A percentile compares a stretch with the other conserved stretches of the same genome.
Evolutionary conservation across 805 yeast genomes (phyloP).

Genomic region (Sugiyamaella marilandica): DNA sequence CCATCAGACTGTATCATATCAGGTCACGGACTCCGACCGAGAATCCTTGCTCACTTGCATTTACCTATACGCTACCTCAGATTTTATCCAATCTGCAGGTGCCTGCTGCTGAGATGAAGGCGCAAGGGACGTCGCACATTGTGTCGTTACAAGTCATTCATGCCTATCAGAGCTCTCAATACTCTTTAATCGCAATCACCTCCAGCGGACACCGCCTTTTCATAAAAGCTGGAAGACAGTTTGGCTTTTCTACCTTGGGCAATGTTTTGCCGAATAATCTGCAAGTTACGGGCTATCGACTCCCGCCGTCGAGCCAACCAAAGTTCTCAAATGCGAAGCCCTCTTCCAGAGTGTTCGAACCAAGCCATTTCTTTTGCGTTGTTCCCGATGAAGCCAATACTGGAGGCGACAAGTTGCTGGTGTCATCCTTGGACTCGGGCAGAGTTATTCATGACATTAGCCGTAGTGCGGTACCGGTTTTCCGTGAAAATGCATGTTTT

Average conservation of each 20-base stretch:
- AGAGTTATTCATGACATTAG: conserved; percentile 52
- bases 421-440: conserved; percentile 82
- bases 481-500: conserved; percentile 78
- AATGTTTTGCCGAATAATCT: conserved; percentile 31
- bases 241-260: conserved; percentile 1
- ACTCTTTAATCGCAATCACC: conserved; percentile 12
- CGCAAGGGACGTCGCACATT: conserved; percentile 12
- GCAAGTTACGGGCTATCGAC: conserved; percentile 39
- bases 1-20: conserved; percentile 72
- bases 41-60: conserved; percentile 27
- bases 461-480: conserved; percentile 28
- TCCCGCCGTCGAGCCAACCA: conserved; percentile 37
- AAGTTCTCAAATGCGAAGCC: conserved; percentile 43
- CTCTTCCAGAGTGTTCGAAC: conserved; percentile 62
- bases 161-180: conserved; percentile 5
- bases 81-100: conserved; percentile 30
- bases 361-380: conserved; percentile 80
- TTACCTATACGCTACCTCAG: conserved; percentile 29
- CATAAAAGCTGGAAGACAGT: conserved; percentile 8
- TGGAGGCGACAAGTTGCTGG: conserved; percentile 49
- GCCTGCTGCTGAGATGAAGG: conserved; percentile 8
- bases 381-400: conserved; percentile 32
- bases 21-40: conserved; percentile 24
- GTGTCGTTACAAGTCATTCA: conserved; percentile 10
- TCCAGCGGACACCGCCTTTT: conserved; percentile 13